These are phyloP conservation scores for Penicillium chermesinum DNA, from an alignment of 495 filamentous ascomycete genomes.

Conservation along the genomic window DNA sequence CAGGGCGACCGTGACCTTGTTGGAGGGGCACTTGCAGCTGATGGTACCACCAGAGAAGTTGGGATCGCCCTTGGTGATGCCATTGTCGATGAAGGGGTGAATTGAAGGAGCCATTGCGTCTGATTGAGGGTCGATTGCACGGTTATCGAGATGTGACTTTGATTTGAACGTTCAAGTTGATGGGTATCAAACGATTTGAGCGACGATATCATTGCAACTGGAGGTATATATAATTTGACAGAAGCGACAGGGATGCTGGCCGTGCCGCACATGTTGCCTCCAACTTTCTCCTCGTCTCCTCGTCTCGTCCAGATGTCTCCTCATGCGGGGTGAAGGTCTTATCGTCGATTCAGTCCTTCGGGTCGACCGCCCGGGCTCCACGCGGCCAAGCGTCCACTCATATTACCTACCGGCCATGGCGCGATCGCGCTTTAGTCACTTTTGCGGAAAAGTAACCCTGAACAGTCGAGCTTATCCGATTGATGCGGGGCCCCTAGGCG, in stretches of 20 bases:
- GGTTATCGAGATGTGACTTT: too few relatives aligned
- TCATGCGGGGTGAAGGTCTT: background rate
- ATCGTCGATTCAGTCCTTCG: background rate
- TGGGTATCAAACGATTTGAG: background rate
- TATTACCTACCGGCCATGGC: background rate
- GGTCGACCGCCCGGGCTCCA: background rate
- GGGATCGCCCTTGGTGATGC: conserved; percentile 39
- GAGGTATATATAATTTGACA: background rate
- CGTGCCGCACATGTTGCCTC: background rate
- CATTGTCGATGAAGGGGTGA: conserved; percentile 56
- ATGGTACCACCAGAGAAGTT: conserved; percentile 50
- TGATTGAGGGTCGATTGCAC: background rate
- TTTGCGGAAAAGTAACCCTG: background rate
- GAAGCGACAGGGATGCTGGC: background rate
- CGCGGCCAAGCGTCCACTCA: background rate
- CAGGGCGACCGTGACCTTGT: conserved; percentile 49
- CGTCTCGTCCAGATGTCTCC: background rate
- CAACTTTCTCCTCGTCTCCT: background rate
- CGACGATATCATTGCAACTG: background rate
- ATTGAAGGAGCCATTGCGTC: conserved; percentile 37
- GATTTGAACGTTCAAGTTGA: too few relatives aligned
- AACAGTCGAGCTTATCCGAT: background rate
- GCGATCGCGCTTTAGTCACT: background rate
- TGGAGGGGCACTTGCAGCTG: conserved; percentile 46
- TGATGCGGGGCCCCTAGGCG: background rate